Base-by-base conservation (phyloP, 2,329 filamentous ascomycete species). In the Aureobasidium namibiae region DNA sequence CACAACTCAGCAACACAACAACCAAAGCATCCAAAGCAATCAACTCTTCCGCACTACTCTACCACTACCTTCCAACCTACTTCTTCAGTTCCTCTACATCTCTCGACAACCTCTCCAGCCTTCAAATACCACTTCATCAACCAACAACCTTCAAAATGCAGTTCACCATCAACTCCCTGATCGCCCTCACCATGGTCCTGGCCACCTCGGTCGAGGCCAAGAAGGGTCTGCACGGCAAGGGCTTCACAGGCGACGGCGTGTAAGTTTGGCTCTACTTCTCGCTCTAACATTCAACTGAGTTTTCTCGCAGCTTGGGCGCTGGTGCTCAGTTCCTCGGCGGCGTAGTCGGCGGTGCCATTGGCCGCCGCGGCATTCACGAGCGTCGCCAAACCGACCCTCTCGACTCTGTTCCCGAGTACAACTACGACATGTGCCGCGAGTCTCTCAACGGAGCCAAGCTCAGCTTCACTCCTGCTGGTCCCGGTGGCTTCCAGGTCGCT, bases 401-500 rank as follows among this genome's bases (percentile, higher is more conserved):
- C 36, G 49, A 53, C 36, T 13, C 36, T 14, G 16, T 53, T 10
- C 49, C 49, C 31, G 23, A 53, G 6, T 53, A 53, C 49, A 53
- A 53, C 36, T 53, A 31, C 49, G 49, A 53, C 36, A 53, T 53
- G 49, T 53, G 49, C 49, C 49, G n/a, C 24, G 34, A 45, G n/a
- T 56, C 39, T 56, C 53, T 56, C n/a, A 26, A 34, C 8, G 38
- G 53, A 6, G 41, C 39, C 10, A 56, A 16, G 4, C 49, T 56
- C 39, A 38, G 31, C 29, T 45, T 56, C 10, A 45, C 39, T 11
- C 53, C 38, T 36, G 53, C 18, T 8, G 53, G 39, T 8, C 53
- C 41, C 26, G 53, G 41, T 18, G 38, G 49, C 18, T 52, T 56
- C 34, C 58, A 54, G 29, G 60, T 61, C 16, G 44, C 60, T 41